Evolutionary conservation across 805 yeast genomes (phyloP).

Genomic region (Wickerhamiella spandovensis): DNA sequence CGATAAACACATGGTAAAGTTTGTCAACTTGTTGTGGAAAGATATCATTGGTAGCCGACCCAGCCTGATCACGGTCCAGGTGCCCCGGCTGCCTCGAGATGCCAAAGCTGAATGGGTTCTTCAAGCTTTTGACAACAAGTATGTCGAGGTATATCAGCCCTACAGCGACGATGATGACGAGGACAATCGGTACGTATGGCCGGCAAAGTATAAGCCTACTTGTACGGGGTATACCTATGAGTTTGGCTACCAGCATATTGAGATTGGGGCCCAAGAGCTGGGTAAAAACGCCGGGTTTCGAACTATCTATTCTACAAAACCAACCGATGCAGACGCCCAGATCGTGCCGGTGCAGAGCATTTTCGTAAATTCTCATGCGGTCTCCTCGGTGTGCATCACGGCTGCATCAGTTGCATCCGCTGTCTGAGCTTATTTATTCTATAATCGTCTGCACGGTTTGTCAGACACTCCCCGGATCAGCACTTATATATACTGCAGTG

Average conservation of each 20-base stretch:
- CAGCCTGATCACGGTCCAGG: conserved; percentile 14
- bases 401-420: background rate
- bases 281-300: background rate
- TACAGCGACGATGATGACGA: conserved; percentile 16
- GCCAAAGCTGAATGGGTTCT: conserved; percentile 21
- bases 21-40: conserved; percentile 9
- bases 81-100: conserved; percentile 19
- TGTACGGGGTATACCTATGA: background rate
- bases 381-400: background rate
- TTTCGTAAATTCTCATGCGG: background rate
- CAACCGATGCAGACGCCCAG: background rate
- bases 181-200: background rate
- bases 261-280: background rate
- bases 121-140: conserved; percentile 13
- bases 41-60: conserved; percentile 4
- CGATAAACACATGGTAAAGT: conserved; percentile 6
- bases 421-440: background rate
- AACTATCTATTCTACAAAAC: background rate
- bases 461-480: background rate
- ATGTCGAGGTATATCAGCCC: conserved; percentile 11
- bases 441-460: background rate
- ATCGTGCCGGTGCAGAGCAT: background rate
- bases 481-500: background rate
- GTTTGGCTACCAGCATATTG: background rate
- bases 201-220: background rate